A percentile compares a stretch with the other conserved stretches of the same genome.
Conservation (phyloP, 1,284 basidiomycete genomes). For the Peniophora sp. region DNA sequence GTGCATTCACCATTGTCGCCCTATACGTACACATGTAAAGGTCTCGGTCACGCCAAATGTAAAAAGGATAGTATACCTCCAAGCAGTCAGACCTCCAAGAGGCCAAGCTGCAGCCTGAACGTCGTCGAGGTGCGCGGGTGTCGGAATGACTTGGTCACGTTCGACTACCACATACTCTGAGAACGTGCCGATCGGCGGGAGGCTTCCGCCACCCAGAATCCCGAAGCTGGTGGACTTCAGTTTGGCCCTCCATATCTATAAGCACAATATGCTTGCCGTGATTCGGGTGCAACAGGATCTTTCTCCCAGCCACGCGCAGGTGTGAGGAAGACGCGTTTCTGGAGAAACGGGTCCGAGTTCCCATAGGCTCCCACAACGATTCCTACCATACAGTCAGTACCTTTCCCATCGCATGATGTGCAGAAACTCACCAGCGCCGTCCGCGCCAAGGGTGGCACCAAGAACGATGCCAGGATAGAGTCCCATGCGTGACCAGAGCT, state of each 20-base stretch:
- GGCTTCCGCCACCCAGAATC: slow-evolving; percentile 49
- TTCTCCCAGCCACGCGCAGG: slow-evolving; percentile 73
- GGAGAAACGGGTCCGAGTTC: slow-evolving; percentile 46
- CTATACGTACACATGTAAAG: slow-evolving; percentile 26
- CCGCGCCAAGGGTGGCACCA: slow-evolving; percentile 61
- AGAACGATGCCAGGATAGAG: slow-evolving; percentile 60
- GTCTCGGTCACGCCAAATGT: not conserved
- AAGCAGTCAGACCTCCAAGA: slow-evolving; percentile 73
- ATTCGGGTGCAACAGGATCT: slow-evolving; percentile 53
- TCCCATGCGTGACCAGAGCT: slow-evolving; percentile 73
- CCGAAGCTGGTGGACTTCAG: slow-evolving; percentile 18
- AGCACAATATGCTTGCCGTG: not conserved
- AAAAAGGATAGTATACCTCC: slow-evolving; percentile 43
- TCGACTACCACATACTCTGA: slow-evolving; percentile 71
- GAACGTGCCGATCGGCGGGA: slow-evolving; percentile 63
- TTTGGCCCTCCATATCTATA: no score
- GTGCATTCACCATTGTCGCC: slow-evolving; percentile 64
- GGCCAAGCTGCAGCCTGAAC: slow-evolving; percentile 73
- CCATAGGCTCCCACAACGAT: slow-evolving; percentile 51
- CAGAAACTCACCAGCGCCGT: slow-evolving; percentile 57
- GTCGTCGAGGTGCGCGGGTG: slow-evolving; percentile 65
- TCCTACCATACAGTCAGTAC: slow-evolving; percentile 29
- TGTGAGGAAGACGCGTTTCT: slow-evolving; percentile 63
- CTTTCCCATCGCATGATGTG: not conserved
- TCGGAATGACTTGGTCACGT: slow-evolving; percentile 57